Base-by-base conservation (phyloP, 495 filamentous ascomycete genomes). In the Penicillium canescens region DNA sequence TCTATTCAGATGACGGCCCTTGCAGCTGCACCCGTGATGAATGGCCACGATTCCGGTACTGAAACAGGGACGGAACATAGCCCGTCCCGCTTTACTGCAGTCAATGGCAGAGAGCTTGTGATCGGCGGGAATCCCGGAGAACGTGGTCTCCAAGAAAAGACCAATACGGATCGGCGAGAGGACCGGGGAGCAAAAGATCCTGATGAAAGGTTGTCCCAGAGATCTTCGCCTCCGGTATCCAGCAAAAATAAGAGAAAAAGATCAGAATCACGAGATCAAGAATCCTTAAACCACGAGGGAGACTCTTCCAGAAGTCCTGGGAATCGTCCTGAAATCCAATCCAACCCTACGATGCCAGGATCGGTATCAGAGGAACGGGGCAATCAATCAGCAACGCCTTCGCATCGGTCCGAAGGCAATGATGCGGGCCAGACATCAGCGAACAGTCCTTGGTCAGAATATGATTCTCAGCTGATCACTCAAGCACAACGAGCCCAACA, bases 41-140 rank as follows among this genome's bases (percentile, higher is more conserved):
- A 71, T 46, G 57, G 68, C 48, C 70, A 72, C 42, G 72, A 68
- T 14, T 57, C 67, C 6, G 72, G 74, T 37, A 63, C 60, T 31
- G 74, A 80, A 34, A 62, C 67, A 14, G 71, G 71, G 40, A 54
- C 74, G 26, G 77, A 78, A 18, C 72, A 74, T 38, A 79, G 74
- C 41, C 76, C 78, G 26, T 78, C 77, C 13, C 71, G 74, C 18
- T 82, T 82, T 52, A 82, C 79, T 4, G 78, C 79, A 39, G 78
- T 82, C 26, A 82, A 82, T 65, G 79, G 76, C 42, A 74, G 62
- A 52, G 74, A 76, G 4, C 41, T 65, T 13, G 43, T 63, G 18
- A 26, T 47, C n/a, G 38, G 60, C 16, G 63, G 46, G 14, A 47
- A 52, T 20, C 31, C 34, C 39, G 55, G 23, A 12, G 54, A 54